Percentiles rank a stretch among this genome's conserved stretches.
These are phyloP conservation scores for Nakataea oryzae DNA, from an alignment of 2,329 filamentous ascomycete genomes.

Conservation along the genomic window DNA sequence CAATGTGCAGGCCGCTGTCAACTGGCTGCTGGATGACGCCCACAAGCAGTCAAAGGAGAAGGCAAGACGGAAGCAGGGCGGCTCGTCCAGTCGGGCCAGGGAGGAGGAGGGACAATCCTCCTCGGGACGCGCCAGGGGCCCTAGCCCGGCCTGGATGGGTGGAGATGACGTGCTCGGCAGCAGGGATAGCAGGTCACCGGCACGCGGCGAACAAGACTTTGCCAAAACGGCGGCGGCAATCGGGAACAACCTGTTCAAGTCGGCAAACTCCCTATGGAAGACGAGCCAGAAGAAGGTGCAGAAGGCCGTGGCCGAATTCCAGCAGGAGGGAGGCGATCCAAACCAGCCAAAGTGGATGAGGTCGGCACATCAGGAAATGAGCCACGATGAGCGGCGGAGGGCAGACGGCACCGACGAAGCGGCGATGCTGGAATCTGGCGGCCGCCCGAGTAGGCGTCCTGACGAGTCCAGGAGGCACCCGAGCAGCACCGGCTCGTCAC, in stretches of 20 bases:
- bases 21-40: constrained; percentile 84
- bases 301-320: constrained; percentile 82
- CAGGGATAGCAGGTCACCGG: constrained; percentile 45
- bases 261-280: constrained; percentile 92
- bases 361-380: constrained; percentile 45
- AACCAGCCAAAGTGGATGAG: constrained; percentile 95
- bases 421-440: constrained; percentile 64
- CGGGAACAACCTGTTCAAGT: constrained; percentile 79
- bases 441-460: constrained; percentile 34
- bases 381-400: not conserved
- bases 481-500: constrained; percentile 19
- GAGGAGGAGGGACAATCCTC: constrained; percentile 9
- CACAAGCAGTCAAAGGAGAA: constrained; percentile 75
- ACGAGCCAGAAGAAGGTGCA: constrained; percentile 86
- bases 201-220: constrained; percentile 57
- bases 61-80: constrained; percentile 19
- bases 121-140: constrained; percentile 21
- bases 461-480: constrained; percentile 18
- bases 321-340: constrained; percentile 60
- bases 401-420: constrained; percentile 57
- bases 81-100: constrained; percentile 16
- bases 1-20: constrained; percentile 78
- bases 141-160: constrained; percentile 52
- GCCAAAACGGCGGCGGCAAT: constrained; percentile 73
- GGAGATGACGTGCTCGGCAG: constrained; percentile 39